Base-by-base conservation (phyloP, 164 flowering plant genomes). In the Macadamia tetraphylla region DNA sequence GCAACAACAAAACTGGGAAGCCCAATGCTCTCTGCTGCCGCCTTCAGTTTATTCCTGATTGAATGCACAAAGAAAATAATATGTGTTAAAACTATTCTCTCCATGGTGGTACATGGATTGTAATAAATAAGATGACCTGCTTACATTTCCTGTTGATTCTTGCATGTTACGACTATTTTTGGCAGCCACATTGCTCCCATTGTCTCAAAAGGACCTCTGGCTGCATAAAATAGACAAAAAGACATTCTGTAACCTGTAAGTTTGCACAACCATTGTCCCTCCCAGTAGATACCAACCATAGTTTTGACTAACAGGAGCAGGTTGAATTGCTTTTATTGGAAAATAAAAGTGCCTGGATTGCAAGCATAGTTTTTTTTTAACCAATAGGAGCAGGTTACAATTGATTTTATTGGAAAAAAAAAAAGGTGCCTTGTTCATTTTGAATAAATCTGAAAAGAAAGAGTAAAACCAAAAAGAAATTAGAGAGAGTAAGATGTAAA, bases 141-240 rank as follows among this genome's bases (percentile, higher is more conserved):
- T 88, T 80, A 93, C 98, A 94, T 91, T 85, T 91, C 97, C 71
- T 85, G 91, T 76, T 84, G 94, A 77, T 89, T 94, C 83, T 90
- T 94, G 91, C 97, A 94, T 17, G 93, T 80, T 42, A 87, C 84
- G 69, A 91, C 98, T 67, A 94, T 88, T 80, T 94, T 94, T 17
- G 98, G 69, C 91, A 94, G 69, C 98, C 97, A 78, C 84, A 85
- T 62, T 73, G 86, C 75, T 91, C 97, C 98, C 98, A 94, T 60
- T 82, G 86, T 74, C 90, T 84, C 82, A 91, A 72, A 75, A 94
- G n/a, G 76, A 77, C 15, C 87, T 79, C 60, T 87, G 83, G 74
- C 98, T 94, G 83, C 79, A 84, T n/a, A 75, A 35, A 8, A 46
- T 9, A 52, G 57, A 52, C n/a, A 11, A 9, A 11, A 52, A 4